A percentile compares a stretch with the other conserved stretches of the same genome.
These are phyloP conservation scores for Mycena vitilis DNA, from an alignment of 768 basidiomycete species.

Conservation along the genomic window DNA sequence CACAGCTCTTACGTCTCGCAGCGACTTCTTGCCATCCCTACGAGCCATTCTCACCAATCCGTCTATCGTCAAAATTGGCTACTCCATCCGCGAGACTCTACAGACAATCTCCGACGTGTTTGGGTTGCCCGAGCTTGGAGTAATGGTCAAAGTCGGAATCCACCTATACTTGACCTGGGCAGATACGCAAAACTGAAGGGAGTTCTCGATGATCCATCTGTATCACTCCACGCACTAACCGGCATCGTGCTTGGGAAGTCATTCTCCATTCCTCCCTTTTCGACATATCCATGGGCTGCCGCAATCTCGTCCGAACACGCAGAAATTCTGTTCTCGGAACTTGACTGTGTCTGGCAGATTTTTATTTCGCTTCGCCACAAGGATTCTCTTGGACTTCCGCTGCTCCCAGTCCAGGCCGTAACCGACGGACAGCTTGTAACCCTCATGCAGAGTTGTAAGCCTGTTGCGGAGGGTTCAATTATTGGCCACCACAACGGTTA, in stretches of 20 bases:
- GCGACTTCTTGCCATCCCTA: slow-evolving; percentile 7
- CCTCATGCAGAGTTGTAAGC: not conserved
- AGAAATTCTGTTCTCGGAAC: not conserved
- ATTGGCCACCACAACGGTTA: not conserved
- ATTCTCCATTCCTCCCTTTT: not conserved
- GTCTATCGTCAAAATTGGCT: slow-evolving; percentile 15
- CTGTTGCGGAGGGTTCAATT: slow-evolving; percentile 6
- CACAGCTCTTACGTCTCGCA: not conserved
- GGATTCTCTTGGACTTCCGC: slow-evolving; percentile 2
- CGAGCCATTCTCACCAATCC: slow-evolving; percentile 15
- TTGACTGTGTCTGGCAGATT: slow-evolving; percentile 17
- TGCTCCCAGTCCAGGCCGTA: not conserved
- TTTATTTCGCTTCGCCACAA: not conserved
- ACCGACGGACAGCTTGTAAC: slow-evolving; percentile 11
- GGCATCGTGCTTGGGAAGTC: not conserved
- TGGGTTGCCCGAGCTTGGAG: not conserved
- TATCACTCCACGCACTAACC: slow-evolving; percentile 2
- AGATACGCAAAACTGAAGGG: slow-evolving; percentile 15
- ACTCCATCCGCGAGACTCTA: not conserved
- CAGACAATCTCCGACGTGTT: slow-evolving; percentile 6
- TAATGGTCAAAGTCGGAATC: not conserved
- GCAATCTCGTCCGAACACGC: not conserved
- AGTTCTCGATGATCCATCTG: not conserved
- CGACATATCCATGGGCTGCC: not conserved
- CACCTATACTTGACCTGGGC: slow-evolving; percentile 9